Base-by-base conservation (phyloP, 1,284 basidiomycete species). In the Omphalotus olearius region DNA sequence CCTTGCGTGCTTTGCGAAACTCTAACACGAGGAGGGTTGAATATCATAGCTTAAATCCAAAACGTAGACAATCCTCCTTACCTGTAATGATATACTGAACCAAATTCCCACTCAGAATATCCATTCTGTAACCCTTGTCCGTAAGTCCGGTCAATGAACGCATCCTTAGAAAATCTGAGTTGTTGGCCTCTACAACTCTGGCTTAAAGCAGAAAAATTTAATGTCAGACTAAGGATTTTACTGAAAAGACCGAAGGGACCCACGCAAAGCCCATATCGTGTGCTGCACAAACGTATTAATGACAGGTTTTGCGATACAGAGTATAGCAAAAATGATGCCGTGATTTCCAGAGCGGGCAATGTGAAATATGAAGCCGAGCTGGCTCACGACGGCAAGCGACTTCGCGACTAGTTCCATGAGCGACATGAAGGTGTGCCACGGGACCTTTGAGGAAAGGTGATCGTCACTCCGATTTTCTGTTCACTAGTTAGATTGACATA, bases 1-100 rank as follows among this genome's bases (percentile, higher is more conserved):
- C 41, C 1, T 61, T 52, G 2, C 69, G 68, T 0, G 62, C 60
- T 17, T 62, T 60, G n/a, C 56, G 50, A 50, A 69, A 77, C 55
- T 74, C 75, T 72, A 41, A 20, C 2, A 38, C n/a, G 16, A 56
- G 3, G 43, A 36, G 14, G 9, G 2, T 33, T 17, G 3, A 7
- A 9, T 33, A 10, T 33, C 30, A 33, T 33, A 7, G 7, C n/a
- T n/a, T n/a, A 6, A 9, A 39, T 14, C 13, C 23, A 2, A 7
- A 23, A 11, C 10, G 5, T n/a, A 14, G 5, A 17, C 6, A 16
- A 43, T 7, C 17, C 18, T 46, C 4, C 43, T 28, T 58, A 66
- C 65, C 61, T 14, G 51, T 44, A 2, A 60, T 49, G 23, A 67
- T 58, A 55, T 65, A 67, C 33, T 57, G 51, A 3, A 47, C 53